A percentile compares a stretch with the other conserved stretches of the same genome.
These are phyloP conservation scores for Cephalotrichum gorgonifer DNA, from an alignment of 2,329 filamentous ascomycete genomes.

Conservation along the genomic window DNA sequence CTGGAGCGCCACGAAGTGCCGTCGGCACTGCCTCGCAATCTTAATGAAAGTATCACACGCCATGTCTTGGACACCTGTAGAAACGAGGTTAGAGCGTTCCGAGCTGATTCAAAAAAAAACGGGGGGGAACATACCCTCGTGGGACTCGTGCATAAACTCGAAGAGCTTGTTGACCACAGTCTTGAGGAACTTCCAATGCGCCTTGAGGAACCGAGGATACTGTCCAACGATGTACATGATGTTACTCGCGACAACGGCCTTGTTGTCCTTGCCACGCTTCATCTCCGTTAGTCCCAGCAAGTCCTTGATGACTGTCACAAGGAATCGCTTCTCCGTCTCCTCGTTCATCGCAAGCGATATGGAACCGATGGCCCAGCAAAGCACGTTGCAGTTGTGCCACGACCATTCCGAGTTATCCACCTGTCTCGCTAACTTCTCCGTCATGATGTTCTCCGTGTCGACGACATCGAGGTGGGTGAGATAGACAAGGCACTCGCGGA, in stretches of 20 bases:
- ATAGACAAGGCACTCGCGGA: slow-evolving; percentile 92
- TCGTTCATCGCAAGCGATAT: slow-evolving; percentile 99
- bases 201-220: slow-evolving; percentile 95
- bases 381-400: slow-evolving; percentile 98
- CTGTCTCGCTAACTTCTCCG: slow-evolving; percentile 90
- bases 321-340: slow-evolving; percentile 95
- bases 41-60: slow-evolving; percentile 99
- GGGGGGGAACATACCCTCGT: slow-evolving; percentile 55
- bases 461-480: slow-evolving; percentile 94
- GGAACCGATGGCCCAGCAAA: slow-evolving; percentile 98
- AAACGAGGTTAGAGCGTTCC: slow-evolving; percentile 15
- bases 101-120: background rate
- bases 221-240: slow-evolving; percentile 99
- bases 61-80: slow-evolving; percentile 89
- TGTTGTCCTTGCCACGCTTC: slow-evolving; percentile 99
- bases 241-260: slow-evolving; percentile 96
- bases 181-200: slow-evolving; percentile 99
- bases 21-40: slow-evolving; percentile 94
- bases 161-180: slow-evolving; percentile 99
- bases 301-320: slow-evolving; percentile 98
- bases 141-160: slow-evolving; percentile 99
- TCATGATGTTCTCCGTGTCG: slow-evolving; percentile 98
- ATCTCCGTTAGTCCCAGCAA: slow-evolving; percentile 93
- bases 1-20: slow-evolving; percentile 93
- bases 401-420: slow-evolving; percentile 97